phyloP scores from a whole-genome alignment of 1,284 basidiomycete genomes.

The Spongiforma sp. region DNA sequence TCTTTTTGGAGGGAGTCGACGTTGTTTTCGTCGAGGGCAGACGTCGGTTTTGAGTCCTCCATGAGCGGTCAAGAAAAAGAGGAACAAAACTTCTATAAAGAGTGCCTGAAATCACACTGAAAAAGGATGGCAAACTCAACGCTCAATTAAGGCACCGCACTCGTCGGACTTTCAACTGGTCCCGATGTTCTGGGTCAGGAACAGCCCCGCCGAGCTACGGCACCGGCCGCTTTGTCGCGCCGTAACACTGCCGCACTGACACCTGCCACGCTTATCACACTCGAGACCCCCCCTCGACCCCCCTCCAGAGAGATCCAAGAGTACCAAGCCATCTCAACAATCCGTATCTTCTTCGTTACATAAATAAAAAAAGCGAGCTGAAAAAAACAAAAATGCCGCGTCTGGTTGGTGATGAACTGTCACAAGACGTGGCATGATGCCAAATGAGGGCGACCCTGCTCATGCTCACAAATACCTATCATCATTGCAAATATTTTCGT shows the following conservation, averaged over 20 bases:
- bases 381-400: not conserved
- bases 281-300: constrained; percentile 25
- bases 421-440: constrained; percentile 5
- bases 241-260: constrained; percentile 22
- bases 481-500: constrained; percentile 2
- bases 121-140: constrained; percentile 33
- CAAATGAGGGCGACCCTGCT: constrained; percentile 1
- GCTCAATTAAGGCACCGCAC: constrained; percentile 41
- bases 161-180: constrained; percentile 33
- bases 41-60: constrained; percentile 42
- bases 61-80: constrained; percentile 39
- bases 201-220: constrained; percentile 41
- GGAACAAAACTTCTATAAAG: constrained; percentile 37
- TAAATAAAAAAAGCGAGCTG: not conserved
- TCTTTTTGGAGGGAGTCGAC: constrained; percentile 19
- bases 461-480: constrained; percentile 1
- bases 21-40: constrained; percentile 28
- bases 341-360: not conserved
- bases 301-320: constrained; percentile 1
- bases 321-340: not conserved
- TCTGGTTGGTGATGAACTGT: not conserved
- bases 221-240: constrained; percentile 36
- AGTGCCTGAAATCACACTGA: constrained; percentile 42
- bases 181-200: constrained; percentile 34
- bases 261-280: constrained; percentile 26